Percentiles rank a stretch among this genome's conserved stretches.
Evolutionary conservation across 306 rosid genomes (phyloP).

Genomic region (Spatholobus suberectus): DNA sequence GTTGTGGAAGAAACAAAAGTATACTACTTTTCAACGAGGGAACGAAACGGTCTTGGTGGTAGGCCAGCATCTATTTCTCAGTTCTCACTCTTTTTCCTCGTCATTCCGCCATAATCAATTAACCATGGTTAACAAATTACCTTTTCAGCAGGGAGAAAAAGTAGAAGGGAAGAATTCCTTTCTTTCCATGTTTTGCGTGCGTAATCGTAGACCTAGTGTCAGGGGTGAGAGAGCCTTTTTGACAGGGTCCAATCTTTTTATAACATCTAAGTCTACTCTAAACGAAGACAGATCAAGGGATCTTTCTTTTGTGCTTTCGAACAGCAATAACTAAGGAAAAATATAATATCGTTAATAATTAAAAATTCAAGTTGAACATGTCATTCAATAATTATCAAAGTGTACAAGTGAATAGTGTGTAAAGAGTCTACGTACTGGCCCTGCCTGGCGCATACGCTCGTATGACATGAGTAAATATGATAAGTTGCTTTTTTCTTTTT

Average conservation of each 20-base stretch:
- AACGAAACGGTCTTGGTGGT: constrained; percentile 55
- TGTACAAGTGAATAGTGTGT: constrained; percentile 3
- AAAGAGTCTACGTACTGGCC: not conserved
- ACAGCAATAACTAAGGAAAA: not conserved
- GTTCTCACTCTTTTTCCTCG: constrained; percentile 32
- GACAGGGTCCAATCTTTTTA: constrained; percentile 36
- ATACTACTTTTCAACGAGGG: constrained; percentile 44
- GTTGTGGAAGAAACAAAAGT: constrained; percentile 45
- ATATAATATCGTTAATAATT: not conserved
- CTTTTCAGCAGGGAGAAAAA: constrained; percentile 16
- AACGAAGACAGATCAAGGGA: constrained; percentile 50
- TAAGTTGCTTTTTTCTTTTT: not conserved
- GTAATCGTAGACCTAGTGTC: constrained; percentile 49
- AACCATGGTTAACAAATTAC: constrained; percentile 37
- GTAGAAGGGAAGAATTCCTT: not conserved
- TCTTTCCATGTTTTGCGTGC: constrained; percentile 40
- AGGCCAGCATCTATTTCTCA: constrained; percentile 55
- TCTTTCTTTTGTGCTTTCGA: constrained; percentile 36
- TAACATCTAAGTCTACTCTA: not conserved
- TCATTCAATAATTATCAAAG: not conserved
- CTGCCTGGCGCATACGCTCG: too few species aligned
- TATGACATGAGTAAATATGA: too few species aligned
- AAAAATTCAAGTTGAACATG: not conserved
- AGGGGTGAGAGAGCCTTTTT: constrained; percentile 54
- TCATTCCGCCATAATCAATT: constrained; percentile 15